These are phyloP conservation scores for Austroboletus olivaceoglutinosus DNA, from an alignment of 1,284 basidiomycete genomes.

Conservation along the genomic window DNA sequence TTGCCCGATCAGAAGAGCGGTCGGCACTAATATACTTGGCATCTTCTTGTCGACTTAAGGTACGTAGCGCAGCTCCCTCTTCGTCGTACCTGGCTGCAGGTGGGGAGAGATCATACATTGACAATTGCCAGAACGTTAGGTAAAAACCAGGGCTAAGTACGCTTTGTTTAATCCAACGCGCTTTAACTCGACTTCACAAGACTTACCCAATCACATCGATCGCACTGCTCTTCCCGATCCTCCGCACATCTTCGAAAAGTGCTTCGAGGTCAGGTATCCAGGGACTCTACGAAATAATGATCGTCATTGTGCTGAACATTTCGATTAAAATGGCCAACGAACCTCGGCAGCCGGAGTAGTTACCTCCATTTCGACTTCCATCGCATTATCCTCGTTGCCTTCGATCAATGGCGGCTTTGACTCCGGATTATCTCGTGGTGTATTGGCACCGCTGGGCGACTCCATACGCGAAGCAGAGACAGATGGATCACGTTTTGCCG, in stretches of 20 bases:
- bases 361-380: conserved; percentile 45
- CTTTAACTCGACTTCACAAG: background rate
- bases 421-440: conserved; percentile 37
- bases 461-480: conserved; percentile 54
- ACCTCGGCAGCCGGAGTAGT: conserved; percentile 24
- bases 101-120: conserved; percentile 81
- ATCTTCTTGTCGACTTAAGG: conserved; percentile 63
- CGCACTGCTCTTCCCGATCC: conserved; percentile 63
- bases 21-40: conserved; percentile 56
- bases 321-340: conserved; percentile 1
- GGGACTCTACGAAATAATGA: conserved; percentile 47
- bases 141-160: conserved; percentile 78
- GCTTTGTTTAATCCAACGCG: background rate
- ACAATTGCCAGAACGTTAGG: conserved; percentile 92
- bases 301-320: conserved; percentile 11
- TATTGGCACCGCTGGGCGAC: conserved; percentile 49
- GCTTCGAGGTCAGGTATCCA: conserved; percentile 73
- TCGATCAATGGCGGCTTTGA: conserved; percentile 36
- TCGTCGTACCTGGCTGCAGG: conserved; percentile 70
- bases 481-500: conserved; percentile 71
- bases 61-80: conserved; percentile 55
- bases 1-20: conserved; percentile 59
- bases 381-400: conserved; percentile 47
- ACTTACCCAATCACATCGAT: conserved; percentile 71
- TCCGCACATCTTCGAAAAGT: conserved; percentile 69